Conservation (phyloP, 2,329 filamentous ascomycete species). For the Teratosphaeria gauchensis region DNA sequence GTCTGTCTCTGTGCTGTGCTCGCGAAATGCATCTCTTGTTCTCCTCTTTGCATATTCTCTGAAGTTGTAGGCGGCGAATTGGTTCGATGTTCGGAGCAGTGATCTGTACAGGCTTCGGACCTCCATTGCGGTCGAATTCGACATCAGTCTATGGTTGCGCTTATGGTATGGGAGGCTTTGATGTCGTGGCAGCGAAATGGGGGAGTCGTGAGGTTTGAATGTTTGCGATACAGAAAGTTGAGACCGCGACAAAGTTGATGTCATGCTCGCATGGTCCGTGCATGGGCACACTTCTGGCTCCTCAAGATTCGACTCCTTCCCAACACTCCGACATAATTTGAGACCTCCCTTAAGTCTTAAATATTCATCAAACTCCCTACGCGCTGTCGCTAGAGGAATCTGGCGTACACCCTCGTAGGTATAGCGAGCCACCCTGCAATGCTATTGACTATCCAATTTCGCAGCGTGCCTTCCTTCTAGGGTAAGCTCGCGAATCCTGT, state of each 20-base stretch:
- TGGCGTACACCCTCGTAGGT: not conserved
- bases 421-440: not conserved
- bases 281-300: not conserved
- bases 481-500: not conserved
- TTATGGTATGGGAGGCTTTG: not conserved
- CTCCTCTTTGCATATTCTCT: constrained; percentile 89
- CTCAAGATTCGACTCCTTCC: not conserved
- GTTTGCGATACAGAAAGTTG: not conserved
- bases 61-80: constrained; percentile 96
- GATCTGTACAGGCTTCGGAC: constrained; percentile 59
- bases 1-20: constrained; percentile 65
- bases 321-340: not conserved
- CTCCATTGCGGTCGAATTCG: constrained; percentile 13
- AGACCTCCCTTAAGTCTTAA: too few relatives aligned
- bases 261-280: not conserved
- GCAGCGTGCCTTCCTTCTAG: not conserved
- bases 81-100: constrained; percentile 71
- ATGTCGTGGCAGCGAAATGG: not conserved
- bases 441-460: not conserved
- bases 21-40: constrained; percentile 82
- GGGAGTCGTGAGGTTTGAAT: not conserved
- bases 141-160: constrained; percentile 1
- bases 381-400: too few relatives aligned
- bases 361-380: too few relatives aligned
- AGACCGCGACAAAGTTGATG: not conserved